These are phyloP conservation scores for Trypanosoma scelopori DNA, from an alignment of 208 protist species.

Conservation along the genomic window DNA sequence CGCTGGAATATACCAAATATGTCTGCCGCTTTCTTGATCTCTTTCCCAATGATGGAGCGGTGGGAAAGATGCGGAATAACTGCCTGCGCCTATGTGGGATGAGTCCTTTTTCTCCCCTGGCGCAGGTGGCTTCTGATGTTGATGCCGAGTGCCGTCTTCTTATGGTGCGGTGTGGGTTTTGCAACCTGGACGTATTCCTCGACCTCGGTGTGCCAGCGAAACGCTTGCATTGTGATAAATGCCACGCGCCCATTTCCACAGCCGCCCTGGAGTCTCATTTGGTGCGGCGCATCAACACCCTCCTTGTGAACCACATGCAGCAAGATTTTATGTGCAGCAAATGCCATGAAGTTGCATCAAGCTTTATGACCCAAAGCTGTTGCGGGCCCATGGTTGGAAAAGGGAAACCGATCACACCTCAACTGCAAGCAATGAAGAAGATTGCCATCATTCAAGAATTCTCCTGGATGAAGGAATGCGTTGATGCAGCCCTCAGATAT, in stretches of 20 bases:
- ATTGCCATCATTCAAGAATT: slow-evolving; percentile 70
- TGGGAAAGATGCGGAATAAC: slow-evolving; percentile 81
- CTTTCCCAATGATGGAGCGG: slow-evolving; percentile 63
- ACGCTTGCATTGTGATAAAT: slow-evolving; percentile 65
- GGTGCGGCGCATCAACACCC: slow-evolving; percentile 70
- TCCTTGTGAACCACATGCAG: slow-evolving; percentile 54
- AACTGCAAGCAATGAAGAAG: slow-evolving; percentile 62
- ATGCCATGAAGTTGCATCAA: slow-evolving; percentile 71
- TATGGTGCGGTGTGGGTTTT: slow-evolving; percentile 74
- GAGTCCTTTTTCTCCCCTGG: slow-evolving; percentile 81
- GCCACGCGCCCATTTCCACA: slow-evolving; percentile 60
- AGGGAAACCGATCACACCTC: slow-evolving; percentile 35
- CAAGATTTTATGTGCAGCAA: slow-evolving; percentile 89
- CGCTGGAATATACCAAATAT: slow-evolving; percentile 81
- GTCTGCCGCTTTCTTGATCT: slow-evolving; percentile 70
- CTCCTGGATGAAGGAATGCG: slow-evolving; percentile 62
- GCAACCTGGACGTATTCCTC: slow-evolving; percentile 59
- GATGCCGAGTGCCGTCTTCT: slow-evolving; percentile 39
- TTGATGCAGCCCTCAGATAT: slow-evolving; percentile 56
- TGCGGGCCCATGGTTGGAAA: slow-evolving; percentile 79
- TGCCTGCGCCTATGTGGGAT: slow-evolving; percentile 85
- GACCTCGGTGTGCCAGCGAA: slow-evolving; percentile 50
- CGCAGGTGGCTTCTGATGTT: slow-evolving; percentile 40
- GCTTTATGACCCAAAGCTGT: slow-evolving; percentile 70
- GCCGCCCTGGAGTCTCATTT: slow-evolving; percentile 70